Conservation (phyloP, 73 alveolate genomes). For the Urostyla sp. region DNA sequence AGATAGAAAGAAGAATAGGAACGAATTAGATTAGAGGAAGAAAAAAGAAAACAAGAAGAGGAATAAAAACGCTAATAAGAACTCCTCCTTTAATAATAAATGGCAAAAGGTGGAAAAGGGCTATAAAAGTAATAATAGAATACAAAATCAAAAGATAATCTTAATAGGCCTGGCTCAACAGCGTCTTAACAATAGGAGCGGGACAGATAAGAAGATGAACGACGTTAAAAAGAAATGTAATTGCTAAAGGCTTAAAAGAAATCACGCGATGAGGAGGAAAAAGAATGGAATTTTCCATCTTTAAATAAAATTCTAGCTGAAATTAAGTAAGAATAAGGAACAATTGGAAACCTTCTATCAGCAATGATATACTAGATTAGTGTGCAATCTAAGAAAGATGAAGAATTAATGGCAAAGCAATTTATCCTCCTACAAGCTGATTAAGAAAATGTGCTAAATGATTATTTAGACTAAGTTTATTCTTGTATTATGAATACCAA, state of each 20-base stretch:
- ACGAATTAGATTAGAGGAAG: constrained; percentile 23
- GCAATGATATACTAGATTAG: constrained; percentile 41
- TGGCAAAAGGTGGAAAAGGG: constrained; percentile 34
- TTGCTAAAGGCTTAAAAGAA: background rate
- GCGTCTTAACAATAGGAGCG: background rate
- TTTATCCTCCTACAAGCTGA: constrained; percentile 21
- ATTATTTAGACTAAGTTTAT: constrained; percentile 12
- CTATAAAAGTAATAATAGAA: background rate
- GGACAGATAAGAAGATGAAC: background rate
- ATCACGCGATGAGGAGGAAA: constrained; percentile 37
- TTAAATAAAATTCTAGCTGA: constrained; percentile 25
- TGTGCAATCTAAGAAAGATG: too few relatives aligned
- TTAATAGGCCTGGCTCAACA: background rate
- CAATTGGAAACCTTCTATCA: constrained; percentile 37
- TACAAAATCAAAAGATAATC: constrained; percentile 5
- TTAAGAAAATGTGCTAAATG: constrained; percentile 14
- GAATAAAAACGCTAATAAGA: background rate
- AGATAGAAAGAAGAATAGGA: constrained; percentile 6
- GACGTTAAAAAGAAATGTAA: background rate
- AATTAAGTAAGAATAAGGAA: background rate
- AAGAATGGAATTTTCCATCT: constrained; percentile 26
- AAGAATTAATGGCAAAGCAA: background rate
- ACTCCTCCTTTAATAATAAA: too few relatives aligned
- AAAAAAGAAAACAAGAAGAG: constrained; percentile 19
- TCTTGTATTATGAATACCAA: too few relatives aligned